phyloP scores from a whole-genome alignment of 164 flowering plant genomes.

The Protea cynaroides region DNA sequence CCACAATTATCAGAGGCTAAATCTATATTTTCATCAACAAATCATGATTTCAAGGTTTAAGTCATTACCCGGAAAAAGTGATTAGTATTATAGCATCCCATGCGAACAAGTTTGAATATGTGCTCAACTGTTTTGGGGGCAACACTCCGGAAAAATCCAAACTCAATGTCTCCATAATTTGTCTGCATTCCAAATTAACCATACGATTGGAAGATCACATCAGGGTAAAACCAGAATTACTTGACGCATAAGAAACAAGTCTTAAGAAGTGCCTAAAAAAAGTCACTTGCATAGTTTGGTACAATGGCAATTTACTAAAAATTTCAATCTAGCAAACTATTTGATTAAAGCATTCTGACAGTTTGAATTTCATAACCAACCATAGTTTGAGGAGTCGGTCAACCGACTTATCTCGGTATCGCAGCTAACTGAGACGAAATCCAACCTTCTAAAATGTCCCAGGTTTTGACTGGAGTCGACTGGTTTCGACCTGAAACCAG shows the following conservation, averaged over 20 bases:
- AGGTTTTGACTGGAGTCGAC: too few relatives aligned
- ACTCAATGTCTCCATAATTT: constrained; percentile 88
- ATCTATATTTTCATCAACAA: constrained; percentile 1
- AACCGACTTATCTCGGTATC: too few relatives aligned
- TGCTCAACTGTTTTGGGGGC: constrained; percentile 92
- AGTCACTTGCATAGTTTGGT: background rate
- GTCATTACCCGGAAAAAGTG: constrained; percentile 83
- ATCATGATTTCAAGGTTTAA: background rate
- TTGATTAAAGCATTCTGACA: too few relatives aligned
- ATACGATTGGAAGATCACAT: background rate
- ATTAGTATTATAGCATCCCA: constrained; percentile 89
- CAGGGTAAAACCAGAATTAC: background rate
- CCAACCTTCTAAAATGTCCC: too few relatives aligned
- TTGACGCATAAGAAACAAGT: background rate
- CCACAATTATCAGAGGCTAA: background rate
- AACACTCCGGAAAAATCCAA: constrained; percentile 82
- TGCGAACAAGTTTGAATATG: constrained; percentile 86
- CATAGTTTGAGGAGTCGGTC: too few relatives aligned
- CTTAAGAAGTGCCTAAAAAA: background rate
- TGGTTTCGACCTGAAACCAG: too few relatives aligned
- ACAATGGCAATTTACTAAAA: background rate
- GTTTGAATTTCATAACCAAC: too few relatives aligned
- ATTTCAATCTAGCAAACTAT: background rate
- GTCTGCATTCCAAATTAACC: constrained; percentile 46
- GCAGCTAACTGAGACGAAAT: background rate